These are phyloP conservation scores for Botrytis paeoniae DNA, from an alignment of 2,329 filamentous ascomycete species.

Conservation along the genomic window DNA sequence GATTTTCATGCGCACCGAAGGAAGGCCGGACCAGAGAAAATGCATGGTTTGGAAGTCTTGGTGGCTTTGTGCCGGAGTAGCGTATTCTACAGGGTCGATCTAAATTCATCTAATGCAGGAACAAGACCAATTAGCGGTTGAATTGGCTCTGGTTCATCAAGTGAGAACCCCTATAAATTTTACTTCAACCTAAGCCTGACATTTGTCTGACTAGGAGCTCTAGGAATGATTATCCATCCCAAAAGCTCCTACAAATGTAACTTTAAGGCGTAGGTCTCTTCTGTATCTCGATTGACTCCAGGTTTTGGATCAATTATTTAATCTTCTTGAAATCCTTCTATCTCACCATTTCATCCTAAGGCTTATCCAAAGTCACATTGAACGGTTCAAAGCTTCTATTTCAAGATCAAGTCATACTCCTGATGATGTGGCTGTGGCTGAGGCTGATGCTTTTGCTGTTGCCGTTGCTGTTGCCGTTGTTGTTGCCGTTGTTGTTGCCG, in stretches of 20 bases:
- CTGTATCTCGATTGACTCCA: not conserved
- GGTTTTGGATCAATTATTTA: not conserved
- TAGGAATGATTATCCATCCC: constrained; percentile 11
- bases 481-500: no score
- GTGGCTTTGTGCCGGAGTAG: not conserved
- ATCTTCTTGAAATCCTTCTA: not conserved
- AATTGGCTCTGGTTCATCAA: not conserved
- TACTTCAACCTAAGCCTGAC: not conserved
- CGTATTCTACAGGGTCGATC: not conserved
- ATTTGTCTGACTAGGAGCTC: not conserved
- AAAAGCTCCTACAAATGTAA: constrained; percentile 1
- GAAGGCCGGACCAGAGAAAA: constrained; percentile 14
- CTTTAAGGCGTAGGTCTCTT: not conserved
- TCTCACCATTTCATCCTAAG: not conserved
- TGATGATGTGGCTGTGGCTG: not conserved
- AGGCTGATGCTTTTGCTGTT: not conserved
- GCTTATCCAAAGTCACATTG: not conserved
- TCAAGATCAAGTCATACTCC: not conserved
- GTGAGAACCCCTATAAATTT: constrained; percentile 13
- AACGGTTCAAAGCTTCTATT: constrained; percentile 7
- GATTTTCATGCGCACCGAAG: constrained; percentile 16
- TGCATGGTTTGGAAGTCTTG: constrained; percentile 10
- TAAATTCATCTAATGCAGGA: constrained; percentile 14
- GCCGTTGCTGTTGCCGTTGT: not conserved
- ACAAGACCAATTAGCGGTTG: constrained; percentile 6